Percentiles rank a stretch among this genome's conserved stretches.
Evolutionary conservation across 345 rosid species (phyloP).

Genomic region (Salix caprea): DNA sequence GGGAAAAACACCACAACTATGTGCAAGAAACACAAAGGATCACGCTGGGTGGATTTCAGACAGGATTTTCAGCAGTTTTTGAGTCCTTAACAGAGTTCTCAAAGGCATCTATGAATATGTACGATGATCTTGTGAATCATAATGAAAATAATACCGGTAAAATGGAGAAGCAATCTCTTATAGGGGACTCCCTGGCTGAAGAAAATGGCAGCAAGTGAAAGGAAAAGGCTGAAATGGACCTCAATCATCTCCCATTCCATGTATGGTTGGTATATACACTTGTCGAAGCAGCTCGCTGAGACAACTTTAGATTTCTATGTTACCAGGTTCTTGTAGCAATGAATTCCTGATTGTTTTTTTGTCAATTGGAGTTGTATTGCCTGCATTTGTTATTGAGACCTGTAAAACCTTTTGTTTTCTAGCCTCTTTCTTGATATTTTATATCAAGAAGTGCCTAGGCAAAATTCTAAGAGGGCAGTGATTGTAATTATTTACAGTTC

Average conservation of each 20-base stretch:
- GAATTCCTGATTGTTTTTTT: constrained; percentile 19
- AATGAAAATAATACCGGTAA: constrained; percentile 27
- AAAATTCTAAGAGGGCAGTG: constrained; percentile 2
- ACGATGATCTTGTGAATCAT: constrained; percentile 36
- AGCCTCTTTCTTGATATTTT: neutral
- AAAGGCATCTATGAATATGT: constrained; percentile 49
- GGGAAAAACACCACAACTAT: constrained; percentile 46
- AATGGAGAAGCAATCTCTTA: constrained; percentile 25
- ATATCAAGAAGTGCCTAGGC: constrained; percentile 3
- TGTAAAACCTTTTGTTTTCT: constrained; percentile 4
- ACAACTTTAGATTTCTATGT: constrained; percentile 17
- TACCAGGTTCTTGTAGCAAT: constrained; percentile 7
- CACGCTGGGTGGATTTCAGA: constrained; percentile 53
- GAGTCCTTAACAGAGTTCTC: constrained; percentile 50
- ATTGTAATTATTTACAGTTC: constrained; percentile 1
- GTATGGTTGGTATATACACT: constrained; percentile 28
- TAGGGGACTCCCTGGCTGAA: constrained; percentile 30
- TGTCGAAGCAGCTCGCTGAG: constrained; percentile 63
- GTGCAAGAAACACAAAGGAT: constrained; percentile 56
- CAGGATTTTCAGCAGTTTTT: constrained; percentile 45
- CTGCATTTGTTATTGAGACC: constrained; percentile 15
- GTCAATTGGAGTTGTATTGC: constrained; percentile 12
- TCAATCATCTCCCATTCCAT: neutral
- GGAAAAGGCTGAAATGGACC: neutral
- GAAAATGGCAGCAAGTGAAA: constrained; percentile 37